These are phyloP conservation scores for Suillus subaureus DNA, from an alignment of 768 basidiomycete species.

Conservation along the genomic window DNA sequence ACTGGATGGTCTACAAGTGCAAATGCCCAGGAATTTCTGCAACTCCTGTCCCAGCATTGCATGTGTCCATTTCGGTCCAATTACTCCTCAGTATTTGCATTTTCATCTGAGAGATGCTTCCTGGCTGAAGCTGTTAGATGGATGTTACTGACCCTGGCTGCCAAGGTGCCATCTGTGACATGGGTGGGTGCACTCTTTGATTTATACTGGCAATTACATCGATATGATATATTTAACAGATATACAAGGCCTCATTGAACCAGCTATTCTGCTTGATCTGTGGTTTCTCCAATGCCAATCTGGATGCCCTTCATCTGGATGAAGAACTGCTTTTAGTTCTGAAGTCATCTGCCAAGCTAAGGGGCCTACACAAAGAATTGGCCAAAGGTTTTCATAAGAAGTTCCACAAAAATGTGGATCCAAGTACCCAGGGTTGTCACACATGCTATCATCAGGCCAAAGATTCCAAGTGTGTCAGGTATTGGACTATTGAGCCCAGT, in stretches of 20 bases:
- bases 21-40: background rate
- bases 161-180: background rate
- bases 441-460: background rate
- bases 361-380: background rate
- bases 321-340: background rate
- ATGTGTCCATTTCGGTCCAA: background rate
- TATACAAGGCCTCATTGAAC: background rate
- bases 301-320: background rate
- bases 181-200: background rate
- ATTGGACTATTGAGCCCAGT: background rate
- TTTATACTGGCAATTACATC: background rate
- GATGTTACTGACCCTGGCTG: background rate
- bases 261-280: background rate
- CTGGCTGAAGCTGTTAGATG: background rate
- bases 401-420: background rate
- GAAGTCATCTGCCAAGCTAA: background rate
- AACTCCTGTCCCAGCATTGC: background rate
- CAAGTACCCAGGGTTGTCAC: background rate
- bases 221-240: background rate
- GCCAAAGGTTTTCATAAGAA: background rate
- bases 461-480: background rate
- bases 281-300: background rate
- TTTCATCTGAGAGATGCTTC: background rate
- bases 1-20: background rate
- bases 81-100: background rate